A percentile compares a stretch with the other conserved stretches of the same genome.
phyloP scores from a whole-genome alignment of 768 basidiomycete genomes.

The Gyrodon lividus region DNA sequence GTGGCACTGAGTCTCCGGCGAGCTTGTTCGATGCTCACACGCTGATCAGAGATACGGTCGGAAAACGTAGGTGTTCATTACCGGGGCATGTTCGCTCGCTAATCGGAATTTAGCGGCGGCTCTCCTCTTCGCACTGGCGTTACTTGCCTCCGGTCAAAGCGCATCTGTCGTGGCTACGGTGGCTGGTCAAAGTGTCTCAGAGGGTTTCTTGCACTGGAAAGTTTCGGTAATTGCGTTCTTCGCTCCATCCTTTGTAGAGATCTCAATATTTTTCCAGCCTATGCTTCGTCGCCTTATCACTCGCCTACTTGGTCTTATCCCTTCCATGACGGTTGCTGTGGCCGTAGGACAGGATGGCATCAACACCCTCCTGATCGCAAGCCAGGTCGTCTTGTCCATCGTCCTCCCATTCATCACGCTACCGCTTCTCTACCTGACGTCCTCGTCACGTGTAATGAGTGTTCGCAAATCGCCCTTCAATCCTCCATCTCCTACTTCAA shows the following conservation, averaged over 20 bases:
- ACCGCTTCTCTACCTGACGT: constrained; percentile 75
- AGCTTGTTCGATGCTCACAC: constrained; percentile 84
- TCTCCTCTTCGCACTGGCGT: constrained; percentile 82
- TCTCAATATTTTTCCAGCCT: constrained; percentile 46
- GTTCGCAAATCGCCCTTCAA: constrained; percentile 37
- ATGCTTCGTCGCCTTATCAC: constrained; percentile 79
- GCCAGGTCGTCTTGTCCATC: constrained; percentile 82
- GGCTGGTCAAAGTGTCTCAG: constrained; percentile 86
- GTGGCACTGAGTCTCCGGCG: constrained; percentile 48
- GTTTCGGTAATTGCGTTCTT: constrained; percentile 55
- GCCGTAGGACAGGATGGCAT: constrained; percentile 69
- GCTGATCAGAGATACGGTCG: constrained; percentile 65
- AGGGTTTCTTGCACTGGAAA: constrained; percentile 87
- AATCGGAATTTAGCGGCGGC: constrained; percentile 58
- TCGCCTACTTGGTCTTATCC: constrained; percentile 77
- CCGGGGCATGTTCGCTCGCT: neutral
- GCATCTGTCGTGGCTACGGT: constrained; percentile 88
- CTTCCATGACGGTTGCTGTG: constrained; percentile 76
- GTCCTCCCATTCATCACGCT: constrained; percentile 84
- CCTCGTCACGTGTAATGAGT: constrained; percentile 66
- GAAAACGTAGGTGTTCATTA: constrained; percentile 48
- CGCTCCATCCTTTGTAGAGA: constrained; percentile 23
- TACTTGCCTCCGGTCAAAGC: constrained; percentile 86
- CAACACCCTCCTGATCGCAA: constrained; percentile 76
- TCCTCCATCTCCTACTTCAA: neutral